phyloP scores from a whole-genome alignment of 805 yeast genomes.

The Sugiyamaella marilandica region DNA sequence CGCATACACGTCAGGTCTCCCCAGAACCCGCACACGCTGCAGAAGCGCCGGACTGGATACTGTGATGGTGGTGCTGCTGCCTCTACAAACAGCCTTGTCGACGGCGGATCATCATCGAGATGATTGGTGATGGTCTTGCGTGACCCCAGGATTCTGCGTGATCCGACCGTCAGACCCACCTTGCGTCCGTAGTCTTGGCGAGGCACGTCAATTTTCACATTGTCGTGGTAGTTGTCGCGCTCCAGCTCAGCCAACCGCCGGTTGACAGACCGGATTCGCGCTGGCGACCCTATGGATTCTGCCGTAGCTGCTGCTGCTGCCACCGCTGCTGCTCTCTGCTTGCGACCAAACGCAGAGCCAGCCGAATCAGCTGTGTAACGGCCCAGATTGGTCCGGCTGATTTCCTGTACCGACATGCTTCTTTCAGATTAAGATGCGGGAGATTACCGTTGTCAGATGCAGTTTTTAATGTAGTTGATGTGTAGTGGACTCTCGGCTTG shows the following conservation, averaged over 20 bases:
- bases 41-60: constrained; percentile 34
- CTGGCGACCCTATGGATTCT: constrained; percentile 8
- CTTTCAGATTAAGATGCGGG: not conserved
- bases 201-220: constrained; percentile 32
- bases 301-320: constrained; percentile 9
- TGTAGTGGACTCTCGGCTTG: no score
- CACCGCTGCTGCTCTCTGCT: constrained; percentile 11
- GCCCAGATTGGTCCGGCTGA: not conserved
- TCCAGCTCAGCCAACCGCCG: constrained; percentile 31
- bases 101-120: constrained; percentile 38
- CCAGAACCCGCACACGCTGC: constrained; percentile 40
- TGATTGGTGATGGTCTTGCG: constrained; percentile 36
- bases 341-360: constrained; percentile 7
- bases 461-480: no score
- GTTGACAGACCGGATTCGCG: constrained; percentile 20
- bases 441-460: no score
- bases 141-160: constrained; percentile 36
- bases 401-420: not conserved
- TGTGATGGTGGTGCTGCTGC: constrained; percentile 32
- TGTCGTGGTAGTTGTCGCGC: constrained; percentile 35
- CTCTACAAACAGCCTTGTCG: constrained; percentile 27
- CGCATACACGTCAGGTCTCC: constrained; percentile 32
- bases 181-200: constrained; percentile 6
- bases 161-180: constrained; percentile 27
- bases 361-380: not conserved